Conservation (phyloP, 352 stramenopile genomes). For the Pythium vanterpoolii region DNA sequence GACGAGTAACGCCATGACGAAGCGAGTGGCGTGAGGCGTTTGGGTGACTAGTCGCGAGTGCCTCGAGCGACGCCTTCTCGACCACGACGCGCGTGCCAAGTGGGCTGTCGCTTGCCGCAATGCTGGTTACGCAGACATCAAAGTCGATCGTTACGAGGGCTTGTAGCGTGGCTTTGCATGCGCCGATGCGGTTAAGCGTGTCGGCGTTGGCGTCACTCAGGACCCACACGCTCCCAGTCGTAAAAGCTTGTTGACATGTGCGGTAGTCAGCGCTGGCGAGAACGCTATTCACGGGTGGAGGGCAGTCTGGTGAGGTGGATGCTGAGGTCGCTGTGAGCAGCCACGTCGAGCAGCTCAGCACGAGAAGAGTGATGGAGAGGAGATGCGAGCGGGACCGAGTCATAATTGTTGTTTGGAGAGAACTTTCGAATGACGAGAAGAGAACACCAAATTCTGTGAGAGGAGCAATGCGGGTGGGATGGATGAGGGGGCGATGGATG, state of each 20-base stretch:
- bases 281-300: background rate
- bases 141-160: slow-evolving; percentile 1
- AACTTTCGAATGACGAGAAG: too few relatives aligned
- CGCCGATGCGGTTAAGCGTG: background rate
- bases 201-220: background rate
- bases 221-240: background rate
- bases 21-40: background rate
- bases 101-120: background rate
- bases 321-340: too few relatives aligned
- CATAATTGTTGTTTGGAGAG: too few relatives aligned
- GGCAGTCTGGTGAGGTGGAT: too few relatives aligned
- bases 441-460: too few relatives aligned
- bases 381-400: too few relatives aligned
- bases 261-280: slow-evolving; percentile 7
- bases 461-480: too few relatives aligned
- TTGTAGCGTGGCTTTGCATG: background rate
- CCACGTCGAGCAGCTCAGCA: too few relatives aligned
- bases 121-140: slow-evolving; percentile 1
- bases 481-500: too few relatives aligned
- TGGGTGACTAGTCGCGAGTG: background rate
- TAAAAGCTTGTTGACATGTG: background rate
- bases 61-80: background rate
- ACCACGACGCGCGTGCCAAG: background rate
- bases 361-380: too few relatives aligned
- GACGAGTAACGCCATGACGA: background rate